Evolutionary conservation across 805 yeast genomes (phyloP), one percentile per base, ranked within the genome.

Genomic region (Huiozyma sinensis): DNA sequence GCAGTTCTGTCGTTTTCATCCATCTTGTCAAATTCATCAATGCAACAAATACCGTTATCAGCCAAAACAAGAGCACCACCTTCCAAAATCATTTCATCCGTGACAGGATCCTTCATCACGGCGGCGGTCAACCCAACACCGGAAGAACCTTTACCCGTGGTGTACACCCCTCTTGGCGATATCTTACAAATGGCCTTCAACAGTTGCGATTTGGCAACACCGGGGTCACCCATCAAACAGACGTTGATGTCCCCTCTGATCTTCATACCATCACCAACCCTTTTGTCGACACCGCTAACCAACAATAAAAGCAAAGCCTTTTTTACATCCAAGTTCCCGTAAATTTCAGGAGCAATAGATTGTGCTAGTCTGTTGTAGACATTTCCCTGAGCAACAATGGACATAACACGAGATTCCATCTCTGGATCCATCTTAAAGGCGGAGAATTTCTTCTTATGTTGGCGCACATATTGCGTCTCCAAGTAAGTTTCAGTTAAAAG

Each of bases 101-200:
- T 92, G n/a, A 89, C 90, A 2, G 97, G 97, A 63, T 92, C 98
- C 57, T 92, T 77, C 95, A 92, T 88, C 33, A 92, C 98, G 0
- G 98, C 98, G 1, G 98, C 98, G 4, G 98, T 92, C 56, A 92
- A 71, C 68, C 98, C 98, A 39, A 92, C 98, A 45, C 98, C 98
- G 0, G 98, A 92, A 4, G 97, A 88, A 63, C 98, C 98, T 57
- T 95, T 79, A 68, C 98, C 98, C 1, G 98, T 92, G 7, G 98
- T 92, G 64, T 92, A 92, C 30, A 92, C 94, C 41, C 95, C 94
- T 58, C 97, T 75, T 30, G 98, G 98, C 4, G 97, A 92, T 44
- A 92, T 83, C 56, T 89, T 87, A 47, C 87, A 75, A 51, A 92
- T 86, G 32, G 94, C 83, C 62, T 92, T 92, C 50, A 92, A 71